phyloP scores from a whole-genome alignment of 805 yeast species.

The Sugiyamaella mastotermitis region DNA sequence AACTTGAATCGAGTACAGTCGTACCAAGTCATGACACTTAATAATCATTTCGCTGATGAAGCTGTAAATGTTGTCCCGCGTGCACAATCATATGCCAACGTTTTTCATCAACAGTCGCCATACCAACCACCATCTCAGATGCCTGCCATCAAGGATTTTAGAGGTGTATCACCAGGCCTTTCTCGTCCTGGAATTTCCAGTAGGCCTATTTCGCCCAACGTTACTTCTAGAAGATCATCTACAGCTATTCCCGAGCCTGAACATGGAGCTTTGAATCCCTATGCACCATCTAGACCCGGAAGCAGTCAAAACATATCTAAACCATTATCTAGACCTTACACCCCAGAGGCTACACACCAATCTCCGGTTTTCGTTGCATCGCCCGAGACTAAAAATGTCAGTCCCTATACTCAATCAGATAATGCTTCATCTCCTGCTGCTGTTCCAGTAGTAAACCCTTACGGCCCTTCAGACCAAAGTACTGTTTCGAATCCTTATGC shows the following conservation, averaged over 20 bases:
- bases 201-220: constrained; percentile 8
- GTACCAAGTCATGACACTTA: too few species aligned
- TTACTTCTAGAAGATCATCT: constrained; percentile 6
- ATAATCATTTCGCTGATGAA: background rate
- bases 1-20: background rate
- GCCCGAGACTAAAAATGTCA: background rate
- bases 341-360: constrained; percentile 4
- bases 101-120: too few species aligned
- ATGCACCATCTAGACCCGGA: constrained; percentile 10
- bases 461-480: background rate
- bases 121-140: too few species aligned
- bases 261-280: constrained; percentile 7
- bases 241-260: constrained; percentile 1
- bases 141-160: too few species aligned
- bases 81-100: too few species aligned
- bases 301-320: constrained; percentile 3
- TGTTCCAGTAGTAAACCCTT: background rate
- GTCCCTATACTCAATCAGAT: background rate
- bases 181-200: too few species aligned
- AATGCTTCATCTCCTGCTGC: background rate
- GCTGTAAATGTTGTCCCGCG: background rate
- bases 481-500: constrained; percentile 1
- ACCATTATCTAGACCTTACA: constrained; percentile 7
- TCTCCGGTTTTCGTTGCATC: too few species aligned
- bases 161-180: too few species aligned